Base-by-base conservation (phyloP, 257 asterid species). In the Gentiana dahurica region DNA sequence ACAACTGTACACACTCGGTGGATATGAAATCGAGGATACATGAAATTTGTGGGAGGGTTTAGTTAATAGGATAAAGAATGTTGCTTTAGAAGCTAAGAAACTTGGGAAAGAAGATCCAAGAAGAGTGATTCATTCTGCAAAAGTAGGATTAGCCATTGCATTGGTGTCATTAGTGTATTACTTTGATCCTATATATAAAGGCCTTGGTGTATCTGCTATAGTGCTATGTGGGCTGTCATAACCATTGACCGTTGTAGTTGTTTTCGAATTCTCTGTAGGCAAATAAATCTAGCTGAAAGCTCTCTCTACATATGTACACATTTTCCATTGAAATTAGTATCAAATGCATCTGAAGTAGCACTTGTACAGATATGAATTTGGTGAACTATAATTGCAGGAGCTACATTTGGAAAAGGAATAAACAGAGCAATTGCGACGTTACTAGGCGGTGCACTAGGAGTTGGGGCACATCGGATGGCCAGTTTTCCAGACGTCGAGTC, bases 211-310 rank as follows among this genome's bases (percentile, higher is more conserved):
- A 32, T 77, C 89, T 0, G 89, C 83, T 59, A 89, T 85, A n/a
- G n/a, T n/a, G 24, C 24, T 59, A 89, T 85, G 79, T 89, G 92
- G 95, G 95, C 92, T 0, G 65, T 86, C 37, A 61, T 89, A 0
- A 24, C 24, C 24, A 24, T 24, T 24, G 0, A 89, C 95, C 0
- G 95, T 89, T 35, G 87, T 79, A 7, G 81, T 83, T 2, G 85
- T 76, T 1, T 85, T 83, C 5, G 97, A 89, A 59, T 86, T 24
- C 24, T 24, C 24, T 24, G 24, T 24, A 24, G 24, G 24, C 24
- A 24, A 24, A 24, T 24, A 24, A 77, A 24, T 24, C 24, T 24
- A 24, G 24, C 24, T 24, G 24, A 24, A 24, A 24, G 24, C 24
- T 24, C 24, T 24, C 24, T 24, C 24, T 24, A 24, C 24, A 24